phyloP scores from a whole-genome alignment of 2,329 filamentous ascomycete species.

The Venturia asperata region DNA sequence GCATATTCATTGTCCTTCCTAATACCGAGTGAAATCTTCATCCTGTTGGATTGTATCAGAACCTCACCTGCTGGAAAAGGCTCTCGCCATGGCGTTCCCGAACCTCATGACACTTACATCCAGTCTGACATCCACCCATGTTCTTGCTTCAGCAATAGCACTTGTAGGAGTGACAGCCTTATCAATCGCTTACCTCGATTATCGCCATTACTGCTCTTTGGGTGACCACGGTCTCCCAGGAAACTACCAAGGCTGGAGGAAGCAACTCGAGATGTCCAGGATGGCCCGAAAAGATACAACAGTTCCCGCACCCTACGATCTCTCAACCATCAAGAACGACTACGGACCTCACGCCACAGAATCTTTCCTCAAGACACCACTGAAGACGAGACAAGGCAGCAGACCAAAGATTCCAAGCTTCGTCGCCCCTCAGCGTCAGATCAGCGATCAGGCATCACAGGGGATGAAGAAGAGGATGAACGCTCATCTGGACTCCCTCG shows the following conservation, averaged over 20 bases:
- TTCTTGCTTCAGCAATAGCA: neutral
- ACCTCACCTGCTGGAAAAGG: too few relatives aligned
- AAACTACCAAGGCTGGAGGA: conserved; percentile 4
- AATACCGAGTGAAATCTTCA: too few relatives aligned
- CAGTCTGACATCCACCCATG: neutral
- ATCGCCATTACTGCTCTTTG: conserved; percentile 6
- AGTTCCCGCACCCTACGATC: conserved; percentile 5
- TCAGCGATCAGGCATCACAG: neutral
- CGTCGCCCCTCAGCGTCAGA: conserved; percentile 13
- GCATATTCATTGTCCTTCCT: too few relatives aligned
- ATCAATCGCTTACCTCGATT: conserved; percentile 6
- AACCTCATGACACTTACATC: neutral
- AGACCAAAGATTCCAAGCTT: conserved; percentile 10
- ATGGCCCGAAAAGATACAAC: conserved; percentile 9
- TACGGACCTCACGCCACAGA: conserved; percentile 7
- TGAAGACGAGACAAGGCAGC: neutral
- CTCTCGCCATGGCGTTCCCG: neutral
- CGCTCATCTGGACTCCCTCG: neutral
- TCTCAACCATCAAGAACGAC: neutral
- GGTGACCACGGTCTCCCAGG: conserved; percentile 14
- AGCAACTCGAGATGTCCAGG: neutral
- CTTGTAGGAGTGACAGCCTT: neutral
- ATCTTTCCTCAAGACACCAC: neutral
- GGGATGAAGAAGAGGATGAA: neutral
- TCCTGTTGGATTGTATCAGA: too few relatives aligned